Evolutionary conservation across 805 yeast species (phyloP).

Genomic region (Cyberlindnera sargentensis): DNA sequence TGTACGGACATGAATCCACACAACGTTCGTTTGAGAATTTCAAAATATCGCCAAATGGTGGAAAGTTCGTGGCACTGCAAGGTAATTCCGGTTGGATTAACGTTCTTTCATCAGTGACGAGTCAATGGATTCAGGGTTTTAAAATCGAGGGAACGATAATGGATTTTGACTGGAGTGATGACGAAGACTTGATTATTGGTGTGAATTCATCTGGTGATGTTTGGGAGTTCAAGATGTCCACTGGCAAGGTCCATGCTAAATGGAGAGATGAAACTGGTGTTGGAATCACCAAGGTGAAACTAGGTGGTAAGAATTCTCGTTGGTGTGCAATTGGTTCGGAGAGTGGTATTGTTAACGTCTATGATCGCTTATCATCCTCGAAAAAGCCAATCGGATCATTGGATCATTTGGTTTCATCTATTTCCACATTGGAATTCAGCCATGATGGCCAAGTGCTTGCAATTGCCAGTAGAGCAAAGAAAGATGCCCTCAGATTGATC

Average conservation of each 20-base stretch:
- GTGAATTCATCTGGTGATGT: constrained; percentile 79
- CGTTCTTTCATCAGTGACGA: constrained; percentile 63
- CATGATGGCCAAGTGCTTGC: constrained; percentile 86
- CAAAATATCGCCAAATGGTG: constrained; percentile 66
- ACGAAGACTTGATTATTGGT: constrained; percentile 41
- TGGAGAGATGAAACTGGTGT: constrained; percentile 88
- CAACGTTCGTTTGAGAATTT: constrained; percentile 88
- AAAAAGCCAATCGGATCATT: constrained; percentile 55
- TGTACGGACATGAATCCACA: constrained; percentile 85
- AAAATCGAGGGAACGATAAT: constrained; percentile 82
- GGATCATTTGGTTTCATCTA: constrained; percentile 76
- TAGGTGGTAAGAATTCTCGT: constrained; percentile 64
- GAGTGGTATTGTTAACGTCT: constrained; percentile 84
- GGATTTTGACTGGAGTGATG: constrained; percentile 65
- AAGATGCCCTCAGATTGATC: constrained; percentile 79
- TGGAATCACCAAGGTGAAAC: constrained; percentile 69
- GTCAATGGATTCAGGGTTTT: constrained; percentile 84
- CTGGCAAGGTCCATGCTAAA: constrained; percentile 44
- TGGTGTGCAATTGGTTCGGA: constrained; percentile 88
- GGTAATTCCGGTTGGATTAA: constrained; percentile 94
- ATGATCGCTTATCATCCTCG: constrained; percentile 45
- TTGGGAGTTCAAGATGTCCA: constrained; percentile 70
- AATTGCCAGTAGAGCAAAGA: constrained; percentile 76
- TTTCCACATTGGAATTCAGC: constrained; percentile 66
- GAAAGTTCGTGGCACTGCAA: constrained; percentile 61